phyloP scores from a whole-genome alignment of 352 stramenopile genomes.

The Globisporangium paroecandrum region DNA sequence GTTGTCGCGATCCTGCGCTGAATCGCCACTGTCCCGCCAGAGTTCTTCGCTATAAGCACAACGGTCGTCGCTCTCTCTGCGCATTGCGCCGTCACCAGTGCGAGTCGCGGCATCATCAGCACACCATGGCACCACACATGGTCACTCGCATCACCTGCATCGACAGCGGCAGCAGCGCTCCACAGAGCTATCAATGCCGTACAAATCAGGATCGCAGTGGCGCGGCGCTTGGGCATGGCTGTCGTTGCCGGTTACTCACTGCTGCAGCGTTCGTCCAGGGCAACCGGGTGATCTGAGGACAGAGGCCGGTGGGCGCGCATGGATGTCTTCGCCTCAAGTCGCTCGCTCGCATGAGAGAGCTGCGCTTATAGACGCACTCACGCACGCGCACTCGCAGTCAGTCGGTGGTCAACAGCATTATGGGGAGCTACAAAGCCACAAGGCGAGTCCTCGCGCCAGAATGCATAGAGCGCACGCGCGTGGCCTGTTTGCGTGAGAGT shows the following conservation, averaged over 20 bases:
- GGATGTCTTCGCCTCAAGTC: neutral
- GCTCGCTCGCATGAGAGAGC: neutral
- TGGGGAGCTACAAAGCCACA: neutral
- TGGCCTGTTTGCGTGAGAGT: neutral
- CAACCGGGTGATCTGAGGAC: neutral
- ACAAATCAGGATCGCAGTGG: neutral
- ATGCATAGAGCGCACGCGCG: slow-evolving; percentile 3
- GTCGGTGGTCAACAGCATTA: neutral
- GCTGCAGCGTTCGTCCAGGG: neutral
- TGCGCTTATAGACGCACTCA: too few relatives aligned
- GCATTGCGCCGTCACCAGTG: neutral
- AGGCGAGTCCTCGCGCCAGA: neutral
- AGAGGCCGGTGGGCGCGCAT: neutral
- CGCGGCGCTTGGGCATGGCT: neutral
- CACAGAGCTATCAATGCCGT: neutral
- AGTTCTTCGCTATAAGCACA: neutral
- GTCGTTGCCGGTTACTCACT: neutral
- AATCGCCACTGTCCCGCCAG: neutral
- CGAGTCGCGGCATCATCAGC: neutral
- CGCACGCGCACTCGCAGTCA: too few relatives aligned
- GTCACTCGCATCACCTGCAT: neutral
- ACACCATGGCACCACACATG: neutral
- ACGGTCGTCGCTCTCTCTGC: neutral
- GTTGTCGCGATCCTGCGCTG: neutral
- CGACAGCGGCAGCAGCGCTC: neutral